Evolutionary conservation across 495 filamentous ascomycete genomes (phyloP), one percentile per base, ranked within the genome.

Genomic region (Saxophila tyrrhenica): DNA sequence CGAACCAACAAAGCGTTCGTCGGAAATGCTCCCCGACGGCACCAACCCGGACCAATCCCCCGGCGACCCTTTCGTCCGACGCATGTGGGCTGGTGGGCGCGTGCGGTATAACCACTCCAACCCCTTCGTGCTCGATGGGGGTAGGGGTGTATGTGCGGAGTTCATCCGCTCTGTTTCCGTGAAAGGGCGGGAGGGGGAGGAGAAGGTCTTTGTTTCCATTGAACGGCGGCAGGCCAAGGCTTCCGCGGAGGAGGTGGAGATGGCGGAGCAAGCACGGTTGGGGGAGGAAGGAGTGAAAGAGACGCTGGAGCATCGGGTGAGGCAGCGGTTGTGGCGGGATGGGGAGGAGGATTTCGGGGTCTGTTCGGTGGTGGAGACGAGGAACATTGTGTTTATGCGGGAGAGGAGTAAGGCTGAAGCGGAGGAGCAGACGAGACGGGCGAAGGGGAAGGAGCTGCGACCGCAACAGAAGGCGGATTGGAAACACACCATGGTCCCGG

Each of bases 331-430:
- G 55, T 75, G 70, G 73, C 60, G 53, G 50, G 69, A 71, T 25
- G 50, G 64, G n/a, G 70, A 71, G 39, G 67, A 62, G 7, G 58
- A 70, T 16, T 58, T 62, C 29, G 73, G 72, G 9, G 62, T 69
- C 17, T 62, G 72, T 2, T 58, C 64, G 0, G 50, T 80, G 13
- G 65, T 78, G 38, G 79, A 85, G 67, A 70, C 70, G 54, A 66
- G 80, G 42, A 74, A 75, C 56, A 68, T 86, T 43, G 76, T 82
- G 23, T 86, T 86, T 63, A 75, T 86, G 76, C 73, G 73, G 7
- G 64, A 70, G 24, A 54, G 64, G 25, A 59, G 39, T 15, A 22
- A 55, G 50, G 65, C 52, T 29, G 61, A 70, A 63, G 44, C 65
- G 43, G 50, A 52, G 23, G 60, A 51, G 22, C 57, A 46, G 3